These are phyloP conservation scores for Phialocephala sp. DNA, from an alignment of 2,329 filamentous ascomycete species.

Conservation along the genomic window DNA sequence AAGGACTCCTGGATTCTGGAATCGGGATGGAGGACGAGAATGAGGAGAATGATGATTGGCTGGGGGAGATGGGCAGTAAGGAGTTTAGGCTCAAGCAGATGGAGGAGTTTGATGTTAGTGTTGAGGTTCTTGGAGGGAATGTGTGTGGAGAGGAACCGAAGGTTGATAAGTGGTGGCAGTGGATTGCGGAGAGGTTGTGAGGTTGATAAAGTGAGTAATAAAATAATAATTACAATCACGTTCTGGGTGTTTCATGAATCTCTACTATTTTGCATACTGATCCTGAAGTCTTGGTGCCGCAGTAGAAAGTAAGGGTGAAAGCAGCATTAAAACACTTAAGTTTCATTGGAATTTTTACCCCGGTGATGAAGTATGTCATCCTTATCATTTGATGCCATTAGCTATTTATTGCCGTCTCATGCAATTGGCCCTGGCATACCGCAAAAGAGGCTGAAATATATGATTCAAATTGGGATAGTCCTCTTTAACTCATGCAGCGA, in stretches of 20 bases:
- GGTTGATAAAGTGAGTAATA: neutral
- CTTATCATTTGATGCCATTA: too few species aligned
- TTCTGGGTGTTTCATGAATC: neutral
- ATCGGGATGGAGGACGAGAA: constrained; percentile 66
- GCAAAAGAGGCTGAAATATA: too few species aligned
- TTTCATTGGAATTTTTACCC: too few species aligned
- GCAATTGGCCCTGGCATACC: too few species aligned
- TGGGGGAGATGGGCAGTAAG: constrained; percentile 80
- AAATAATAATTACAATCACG: neutral
- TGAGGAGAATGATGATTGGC: constrained; percentile 81
- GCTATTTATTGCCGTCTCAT: too few species aligned
- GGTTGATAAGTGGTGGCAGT: constrained; percentile 86
- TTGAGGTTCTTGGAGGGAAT: constrained; percentile 80
- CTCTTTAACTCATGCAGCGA: too few species aligned
- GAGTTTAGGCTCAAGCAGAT: constrained; percentile 82
- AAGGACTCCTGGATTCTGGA: constrained; percentile 82
- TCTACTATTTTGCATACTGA: too few species aligned
- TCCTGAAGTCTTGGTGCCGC: too few species aligned
- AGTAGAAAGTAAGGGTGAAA: too few species aligned
- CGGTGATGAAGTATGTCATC: too few species aligned
- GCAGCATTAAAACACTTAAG: too few species aligned
- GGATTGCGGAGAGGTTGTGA: constrained; percentile 80
- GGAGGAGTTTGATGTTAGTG: constrained; percentile 79
- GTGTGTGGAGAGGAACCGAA: constrained; percentile 69
- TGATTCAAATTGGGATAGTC: too few species aligned